Evolutionary conservation across 1,284 basidiomycete genomes (phyloP), one percentile per base, ranked within the genome.

Genomic region (Malassezia dermatis): DNA sequence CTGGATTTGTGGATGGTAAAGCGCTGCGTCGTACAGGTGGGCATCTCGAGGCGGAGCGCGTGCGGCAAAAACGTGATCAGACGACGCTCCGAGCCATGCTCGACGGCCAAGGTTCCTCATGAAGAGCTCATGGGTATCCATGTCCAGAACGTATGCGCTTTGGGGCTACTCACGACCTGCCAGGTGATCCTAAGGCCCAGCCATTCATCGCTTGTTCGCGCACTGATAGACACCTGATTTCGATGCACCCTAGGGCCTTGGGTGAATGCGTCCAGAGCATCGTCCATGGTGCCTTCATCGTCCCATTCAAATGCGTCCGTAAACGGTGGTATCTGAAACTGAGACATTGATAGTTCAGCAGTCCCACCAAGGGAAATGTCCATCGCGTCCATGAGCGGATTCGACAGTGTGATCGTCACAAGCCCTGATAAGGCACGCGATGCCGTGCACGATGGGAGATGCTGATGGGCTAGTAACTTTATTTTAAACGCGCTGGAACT

Each of bases 401-500:
- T 73, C 12, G 61, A 47, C 11, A 73, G 51, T 2, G 51, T 54
- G 19, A 66, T 45, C 13, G 68, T 53, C 21, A 58, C 70, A 37
- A 55, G 56, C 35, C 27, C 26, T 6, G 31, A 24, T 19, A 31
- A 10, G 35, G 39, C 30, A 4, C 15, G 24, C 12, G 27, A 19
- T n/a, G 50, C 32, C 23, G 4, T 35, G 19, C 48, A 34, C 30
- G 26, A 82, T 0, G 93, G 94, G 15, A 99, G 79, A 75, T 95
- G 96, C 75, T 88, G 91, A 24, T 85, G 82, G 0, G 93, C 94
- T 43, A 93, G 86, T 43, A 95, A 84, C 75, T 94, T 95, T 77
- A 98, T 96, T 77, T 96, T 96, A 81, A 86, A 95, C 6, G 88
- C 82, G 30, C 88, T 85, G 6, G 87, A 88, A 65, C 88, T 86